Conservation (phyloP, 2,329 filamentous ascomycete species). For the Graphilbum fragrans region DNA sequence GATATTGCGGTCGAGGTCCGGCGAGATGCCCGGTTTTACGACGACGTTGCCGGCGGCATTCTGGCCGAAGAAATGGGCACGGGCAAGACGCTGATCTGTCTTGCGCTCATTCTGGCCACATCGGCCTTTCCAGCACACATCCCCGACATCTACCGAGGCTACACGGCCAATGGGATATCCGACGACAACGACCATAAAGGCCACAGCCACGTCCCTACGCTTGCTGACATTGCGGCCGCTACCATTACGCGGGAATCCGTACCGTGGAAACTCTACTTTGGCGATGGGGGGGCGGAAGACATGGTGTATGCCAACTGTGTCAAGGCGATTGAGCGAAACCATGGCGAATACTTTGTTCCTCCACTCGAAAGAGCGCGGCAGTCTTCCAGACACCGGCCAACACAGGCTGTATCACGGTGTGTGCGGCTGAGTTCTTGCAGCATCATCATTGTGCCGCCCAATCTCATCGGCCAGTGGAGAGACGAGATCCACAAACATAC, state of each 20-base stretch:
- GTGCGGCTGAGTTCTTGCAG: slow-evolving; percentile 58
- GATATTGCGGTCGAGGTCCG: slow-evolving; percentile 49
- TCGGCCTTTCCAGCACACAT: slow-evolving; percentile 53
- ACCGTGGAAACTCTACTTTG: slow-evolving; percentile 59
- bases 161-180: slow-evolving; percentile 16
- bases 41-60: slow-evolving; percentile 63
- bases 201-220: slow-evolving; percentile 38
- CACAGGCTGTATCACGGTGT: slow-evolving; percentile 24
- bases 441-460: slow-evolving; percentile 70
- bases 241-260: slow-evolving; percentile 52
- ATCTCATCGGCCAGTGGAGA: slow-evolving; percentile 75
- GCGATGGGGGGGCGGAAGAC: slow-evolving; percentile 26
- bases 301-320: slow-evolving; percentile 40
- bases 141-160: slow-evolving; percentile 44
- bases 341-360: slow-evolving; percentile 36
- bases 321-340: slow-evolving; percentile 42
- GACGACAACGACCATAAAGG: too few species aligned
- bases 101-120: slow-evolving; percentile 65
- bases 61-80: slow-evolving; percentile 70
- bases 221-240: slow-evolving; percentile 64
- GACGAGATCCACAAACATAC: slow-evolving; percentile 74
- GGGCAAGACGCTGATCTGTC: slow-evolving; percentile 81
- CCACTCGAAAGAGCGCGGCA: background rate
- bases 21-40: slow-evolving; percentile 58
- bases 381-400: background rate